Evolutionary conservation across 1,284 basidiomycete species (phyloP), one percentile per base, ranked within the genome.

Genomic region (Ceratobasidium sp.): DNA sequence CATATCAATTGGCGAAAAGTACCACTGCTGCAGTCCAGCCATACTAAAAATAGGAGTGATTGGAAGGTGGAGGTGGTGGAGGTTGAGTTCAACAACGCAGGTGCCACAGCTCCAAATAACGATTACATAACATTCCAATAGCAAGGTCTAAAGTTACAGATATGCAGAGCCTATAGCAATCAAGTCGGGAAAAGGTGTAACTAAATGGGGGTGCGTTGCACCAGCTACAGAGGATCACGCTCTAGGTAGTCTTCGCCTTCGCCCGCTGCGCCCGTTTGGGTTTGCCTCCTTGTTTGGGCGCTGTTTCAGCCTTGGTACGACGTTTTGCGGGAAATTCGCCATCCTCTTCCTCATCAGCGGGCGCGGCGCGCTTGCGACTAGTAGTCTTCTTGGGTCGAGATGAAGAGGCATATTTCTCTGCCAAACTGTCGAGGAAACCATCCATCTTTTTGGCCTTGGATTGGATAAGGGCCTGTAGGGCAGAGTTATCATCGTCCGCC

Each of bases 401-500:
- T 25, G 55, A n/a, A 12, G 80, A 78, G 70, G 77, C 79, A 76
- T 97, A 97, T 78, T 96, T 97, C 0, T 87, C 87, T 35, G 92
- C 90, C 68, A 97, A 82, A 56, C 82, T 83, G 75, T 93, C 90
- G 73, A 96, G 84, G 50, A 83, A 80, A 71, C 87, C 85, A 77
- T 87, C 83, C 70, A 87, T 86, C 47, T 76, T 73, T 77, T 91
- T 90, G 73, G 89, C 85, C 76, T 85, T 87, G 79, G 89, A 89
- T 71, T 91, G 79, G 69, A 97, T 96, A 69, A 97, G 81, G 1
- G 93, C 92, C 74, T 91, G 88, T 70, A 97, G 81, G 17, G 85
- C 86, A 0, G 88, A 90, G 35, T 84, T 86, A 1, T 82, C 83
- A 1, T 78, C 84, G 1, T 78, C 82, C 1, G 78, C 82, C 17